These are phyloP conservation scores for Citrus cavaleriei DNA, from an alignment of 345 rosid species.

Conservation along the genomic window DNA sequence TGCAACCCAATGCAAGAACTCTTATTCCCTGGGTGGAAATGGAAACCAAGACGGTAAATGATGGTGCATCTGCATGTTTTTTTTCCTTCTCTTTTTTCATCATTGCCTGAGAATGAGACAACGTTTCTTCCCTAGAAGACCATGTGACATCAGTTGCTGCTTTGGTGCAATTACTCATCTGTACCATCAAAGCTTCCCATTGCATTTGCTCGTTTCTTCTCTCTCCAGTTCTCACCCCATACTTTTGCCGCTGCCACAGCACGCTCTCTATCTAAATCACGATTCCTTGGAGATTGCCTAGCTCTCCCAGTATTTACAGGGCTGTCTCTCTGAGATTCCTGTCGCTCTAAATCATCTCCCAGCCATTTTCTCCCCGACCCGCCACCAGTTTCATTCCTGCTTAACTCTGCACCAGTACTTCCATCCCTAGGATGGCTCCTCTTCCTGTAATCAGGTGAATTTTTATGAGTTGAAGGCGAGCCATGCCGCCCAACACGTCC, in stretches of 20 bases:
- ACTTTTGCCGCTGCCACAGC: conserved; percentile 98
- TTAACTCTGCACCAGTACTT: conserved; percentile 49
- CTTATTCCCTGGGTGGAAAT: conserved; percentile 27
- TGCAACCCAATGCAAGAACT: conserved; percentile 7
- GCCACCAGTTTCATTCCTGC: conserved; percentile 59
- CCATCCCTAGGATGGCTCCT: conserved; percentile 55
- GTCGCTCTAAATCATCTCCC: conserved; percentile 53
- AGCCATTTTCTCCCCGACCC: conserved; percentile 89
- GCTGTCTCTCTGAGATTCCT: conserved; percentile 69
- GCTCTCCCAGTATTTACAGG: conserved; percentile 59
- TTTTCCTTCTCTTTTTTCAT: conserved; percentile 16
- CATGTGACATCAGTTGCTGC: neutral
- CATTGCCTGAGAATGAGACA: conserved; percentile 15
- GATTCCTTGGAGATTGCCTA: conserved; percentile 73
- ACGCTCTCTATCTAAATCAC: conserved; percentile 88
- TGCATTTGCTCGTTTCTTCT: conserved; percentile 67
- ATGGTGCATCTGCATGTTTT: conserved; percentile 23
- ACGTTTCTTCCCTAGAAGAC: conserved; percentile 11
- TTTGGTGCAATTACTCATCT: conserved; percentile 41
- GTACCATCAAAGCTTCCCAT: conserved; percentile 75
- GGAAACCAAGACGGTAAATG: conserved; percentile 22
- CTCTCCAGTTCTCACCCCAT: conserved; percentile 99
- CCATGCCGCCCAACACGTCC: conserved; percentile 43
- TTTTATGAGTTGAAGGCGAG: conserved; percentile 69
- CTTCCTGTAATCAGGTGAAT: conserved; percentile 85